phyloP scores from a whole-genome alignment of 345 rosid genomes.

The Reutealis trisperma region DNA sequence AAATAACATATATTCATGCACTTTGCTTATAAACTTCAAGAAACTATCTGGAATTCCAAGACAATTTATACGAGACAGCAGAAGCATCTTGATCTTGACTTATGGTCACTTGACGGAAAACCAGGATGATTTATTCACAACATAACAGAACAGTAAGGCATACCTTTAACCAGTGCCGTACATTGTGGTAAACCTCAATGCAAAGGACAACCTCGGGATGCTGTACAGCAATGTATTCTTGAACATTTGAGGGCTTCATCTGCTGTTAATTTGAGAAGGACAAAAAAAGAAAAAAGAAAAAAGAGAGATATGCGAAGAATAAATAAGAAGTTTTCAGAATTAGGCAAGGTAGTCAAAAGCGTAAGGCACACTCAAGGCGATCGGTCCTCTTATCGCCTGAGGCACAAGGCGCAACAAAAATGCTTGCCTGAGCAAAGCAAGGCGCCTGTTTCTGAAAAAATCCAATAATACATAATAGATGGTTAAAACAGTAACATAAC shows the following conservation, averaged over 20 bases:
- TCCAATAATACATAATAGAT: no score
- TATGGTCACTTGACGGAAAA: background rate
- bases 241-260: constrained; percentile 43
- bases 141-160: background rate
- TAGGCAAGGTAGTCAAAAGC: no score
- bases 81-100: background rate
- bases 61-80: background rate
- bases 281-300: background rate
- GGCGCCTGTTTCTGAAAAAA: no score
- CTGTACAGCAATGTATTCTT: constrained; percentile 37
- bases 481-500: no score
- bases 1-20: background rate
- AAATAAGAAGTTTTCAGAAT: background rate
- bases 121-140: background rate
- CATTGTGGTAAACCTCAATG: constrained; percentile 64
- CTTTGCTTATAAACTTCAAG: background rate
- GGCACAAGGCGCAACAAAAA: no score
- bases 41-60: background rate
- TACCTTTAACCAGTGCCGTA: constrained; percentile 56
- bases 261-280: constrained; percentile 29
- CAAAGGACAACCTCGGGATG: constrained; percentile 70
- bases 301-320: background rate
- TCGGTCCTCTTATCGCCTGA: no score
- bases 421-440: no score
- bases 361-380: no score